Base-by-base conservation (phyloP, 495 filamentous ascomycete species). In the Parachaetomium inaequale region DNA sequence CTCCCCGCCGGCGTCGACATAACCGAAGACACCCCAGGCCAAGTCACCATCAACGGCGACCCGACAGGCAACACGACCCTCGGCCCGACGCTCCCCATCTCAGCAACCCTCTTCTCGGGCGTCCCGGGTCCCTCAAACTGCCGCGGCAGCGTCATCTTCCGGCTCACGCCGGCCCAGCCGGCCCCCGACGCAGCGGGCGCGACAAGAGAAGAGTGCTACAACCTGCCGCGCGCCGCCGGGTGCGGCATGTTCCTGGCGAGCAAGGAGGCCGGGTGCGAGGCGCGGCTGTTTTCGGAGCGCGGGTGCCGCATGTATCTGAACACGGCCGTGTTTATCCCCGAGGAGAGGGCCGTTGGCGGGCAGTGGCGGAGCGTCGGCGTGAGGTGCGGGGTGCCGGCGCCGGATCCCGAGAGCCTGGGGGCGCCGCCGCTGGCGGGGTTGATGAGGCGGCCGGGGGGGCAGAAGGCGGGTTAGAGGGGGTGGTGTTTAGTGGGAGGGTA, bases 301-400 rank as follows among this genome's bases (percentile, higher is more conserved):
- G 67, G 69, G 11, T 78, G 76, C 43, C 34, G 59, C 15, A 66
- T 68, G 54, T 78, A 72, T 49, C 55, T 72, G 38, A 78, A 77
- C 47, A 68, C 76, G 6, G 76, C 73, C 29, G 76, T 78, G 3
- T 78, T 78, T 31, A 63, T 70, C 2, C 74, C 74, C 3, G 75
- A 77, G 63, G 38, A 63, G 4, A 61, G 70, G 31, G 69, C 72
- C 7, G 64, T 77, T 0, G 76, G 75, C 0, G 76, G 76, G 15
- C 28, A 61, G 5, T 65, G 76, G 45, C 61, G 75, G 47, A 78
- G 76, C 36, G 38, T 78, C n/a, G 68, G 68, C 58, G 63, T 78
- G 21, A 50, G 53, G 50, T 78, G 76, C 25, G 76, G 76, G 2
- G 58, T 70, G 5, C 53, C 59, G 57, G 19, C 62, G 43, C 68